Conservation (phyloP, 306 rosid genomes). For the Myrica gale region DNA sequence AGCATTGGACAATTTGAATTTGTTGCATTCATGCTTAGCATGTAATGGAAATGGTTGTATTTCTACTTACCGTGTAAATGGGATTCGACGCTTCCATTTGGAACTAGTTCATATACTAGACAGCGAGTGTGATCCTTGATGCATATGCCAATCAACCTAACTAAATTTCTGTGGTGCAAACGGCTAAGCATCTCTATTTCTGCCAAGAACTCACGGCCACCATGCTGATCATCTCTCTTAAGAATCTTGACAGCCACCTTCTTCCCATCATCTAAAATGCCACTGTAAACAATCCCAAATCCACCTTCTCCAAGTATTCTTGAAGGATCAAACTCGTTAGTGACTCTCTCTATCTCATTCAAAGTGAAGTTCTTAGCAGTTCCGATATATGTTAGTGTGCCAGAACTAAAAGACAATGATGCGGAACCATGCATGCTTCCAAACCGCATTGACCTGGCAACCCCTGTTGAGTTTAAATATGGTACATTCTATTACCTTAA, state of each 20-base stretch:
- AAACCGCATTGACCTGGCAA: slow-evolving; percentile 28
- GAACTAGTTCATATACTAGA: slow-evolving; percentile 89
- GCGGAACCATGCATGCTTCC: slow-evolving; percentile 50
- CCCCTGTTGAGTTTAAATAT: slow-evolving; percentile 39
- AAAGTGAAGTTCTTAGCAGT: slow-evolving; percentile 71
- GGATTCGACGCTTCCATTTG: slow-evolving; percentile 94
- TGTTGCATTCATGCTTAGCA: slow-evolving; percentile 47
- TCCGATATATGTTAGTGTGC: slow-evolving; percentile 60
- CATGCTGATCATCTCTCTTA: slow-evolving; percentile 79
- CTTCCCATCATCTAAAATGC: slow-evolving; percentile 75
- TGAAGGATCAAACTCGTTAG: slow-evolving; percentile 69
- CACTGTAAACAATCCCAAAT: slow-evolving; percentile 84
- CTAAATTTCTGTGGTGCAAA: slow-evolving; percentile 89
- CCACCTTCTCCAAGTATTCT: slow-evolving; percentile 99
- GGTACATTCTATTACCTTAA: slow-evolving; percentile 7
- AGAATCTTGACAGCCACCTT: slow-evolving; percentile 90
- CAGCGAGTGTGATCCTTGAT: slow-evolving; percentile 77
- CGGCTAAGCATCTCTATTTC: slow-evolving; percentile 99
- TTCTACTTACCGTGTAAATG: slow-evolving; percentile 75
- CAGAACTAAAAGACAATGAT: slow-evolving; percentile 50
- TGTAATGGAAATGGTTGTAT: slow-evolving; percentile 38
- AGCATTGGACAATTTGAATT: neutral
- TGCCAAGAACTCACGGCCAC: slow-evolving; percentile 91
- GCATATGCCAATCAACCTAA: slow-evolving; percentile 83
- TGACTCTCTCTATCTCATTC: slow-evolving; percentile 74